phyloP scores from a whole-genome alignment of 805 yeast species.

The Kluyveromyces aestuarii region DNA sequence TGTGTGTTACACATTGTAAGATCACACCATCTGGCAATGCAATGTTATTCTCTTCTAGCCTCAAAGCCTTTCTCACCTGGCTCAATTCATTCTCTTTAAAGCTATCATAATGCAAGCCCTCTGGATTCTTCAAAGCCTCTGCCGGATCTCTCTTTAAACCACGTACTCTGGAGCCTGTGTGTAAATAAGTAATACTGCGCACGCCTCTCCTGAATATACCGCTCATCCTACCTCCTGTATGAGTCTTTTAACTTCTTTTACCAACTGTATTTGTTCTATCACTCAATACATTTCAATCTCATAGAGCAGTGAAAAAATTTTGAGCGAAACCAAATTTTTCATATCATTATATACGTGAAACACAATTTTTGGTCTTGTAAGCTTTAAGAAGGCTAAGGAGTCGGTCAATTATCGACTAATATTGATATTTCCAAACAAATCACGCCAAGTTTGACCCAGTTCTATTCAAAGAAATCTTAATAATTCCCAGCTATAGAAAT shows the following conservation, averaged over 20 bases:
- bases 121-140: conserved; percentile 41
- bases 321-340: not conserved
- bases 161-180: conserved; percentile 45
- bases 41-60: conserved; percentile 17
- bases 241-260: not conserved
- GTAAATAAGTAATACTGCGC: conserved; percentile 32
- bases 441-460: too few species aligned
- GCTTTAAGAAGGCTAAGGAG: not conserved
- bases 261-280: not conserved
- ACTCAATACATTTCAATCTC: not conserved
- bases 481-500: too few species aligned
- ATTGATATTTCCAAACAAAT: too few species aligned
- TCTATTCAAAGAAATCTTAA: too few species aligned
- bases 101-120: conserved; percentile 43
- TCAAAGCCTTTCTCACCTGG: conserved; percentile 15
- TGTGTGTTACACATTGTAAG: conserved; percentile 82
- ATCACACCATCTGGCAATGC: conserved; percentile 50
- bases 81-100: conserved; percentile 38
- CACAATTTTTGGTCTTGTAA: not conserved
- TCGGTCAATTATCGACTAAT: too few species aligned
- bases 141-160: conserved; percentile 67
- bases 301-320: not conserved
- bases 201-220: not conserved
- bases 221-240: not conserved
- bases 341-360: not conserved